A percentile compares a stretch with the other conserved stretches of the same genome.
Evolutionary conservation across 148 eudicot genomes (phyloP).

Genomic region (Rhododendron kiyosumense): DNA sequence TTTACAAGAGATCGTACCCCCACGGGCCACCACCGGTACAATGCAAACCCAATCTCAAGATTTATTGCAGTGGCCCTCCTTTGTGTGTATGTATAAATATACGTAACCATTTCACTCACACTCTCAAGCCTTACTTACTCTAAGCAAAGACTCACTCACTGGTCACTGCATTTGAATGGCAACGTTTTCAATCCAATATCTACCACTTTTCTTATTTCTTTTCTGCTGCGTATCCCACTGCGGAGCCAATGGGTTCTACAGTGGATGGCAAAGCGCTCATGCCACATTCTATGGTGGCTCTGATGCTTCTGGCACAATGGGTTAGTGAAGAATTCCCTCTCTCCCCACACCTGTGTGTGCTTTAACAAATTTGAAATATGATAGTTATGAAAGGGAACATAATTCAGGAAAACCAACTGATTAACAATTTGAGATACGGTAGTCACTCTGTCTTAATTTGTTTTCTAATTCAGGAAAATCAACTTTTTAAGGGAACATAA

Average conservation of each 20-base stretch:
- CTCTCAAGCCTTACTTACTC: background rate
- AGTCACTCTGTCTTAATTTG: background rate
- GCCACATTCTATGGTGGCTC: constrained; percentile 47
- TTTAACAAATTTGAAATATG: background rate
- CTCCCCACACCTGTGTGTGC: background rate
- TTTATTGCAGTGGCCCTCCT: background rate
- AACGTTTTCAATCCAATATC: background rate
- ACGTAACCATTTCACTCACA: background rate
- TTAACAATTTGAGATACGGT: background rate
- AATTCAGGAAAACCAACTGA: no score
- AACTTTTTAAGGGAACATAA: background rate
- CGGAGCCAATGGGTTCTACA: background rate
- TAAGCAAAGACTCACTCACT: background rate
- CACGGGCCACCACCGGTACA: background rate
- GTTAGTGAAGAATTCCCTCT: constrained; percentile 3
- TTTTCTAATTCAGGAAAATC: background rate
- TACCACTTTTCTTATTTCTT: background rate
- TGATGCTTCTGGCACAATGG: constrained; percentile 48
- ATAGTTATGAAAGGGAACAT: background rate
- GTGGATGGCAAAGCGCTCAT: constrained; percentile 37
- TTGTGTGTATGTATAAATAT: background rate
- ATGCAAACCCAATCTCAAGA: background rate
- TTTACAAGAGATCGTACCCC: background rate
- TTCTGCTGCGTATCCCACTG: background rate
- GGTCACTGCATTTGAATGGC: background rate